phyloP scores from a whole-genome alignment of 2,329 filamentous ascomycete genomes.

The Fusarium hostae region DNA sequence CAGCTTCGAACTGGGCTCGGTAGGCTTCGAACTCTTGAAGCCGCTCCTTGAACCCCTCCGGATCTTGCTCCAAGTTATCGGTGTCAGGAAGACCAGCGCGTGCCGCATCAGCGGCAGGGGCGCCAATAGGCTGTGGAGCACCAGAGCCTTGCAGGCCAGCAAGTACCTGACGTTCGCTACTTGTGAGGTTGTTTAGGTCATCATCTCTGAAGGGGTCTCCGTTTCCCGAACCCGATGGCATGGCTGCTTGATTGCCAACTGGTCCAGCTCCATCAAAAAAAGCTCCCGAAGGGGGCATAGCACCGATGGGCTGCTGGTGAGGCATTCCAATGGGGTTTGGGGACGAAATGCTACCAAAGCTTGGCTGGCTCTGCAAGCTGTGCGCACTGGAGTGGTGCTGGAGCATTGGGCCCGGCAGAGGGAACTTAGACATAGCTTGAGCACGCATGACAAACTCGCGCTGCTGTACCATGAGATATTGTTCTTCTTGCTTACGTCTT shows the following conservation, averaged over 20 bases:
- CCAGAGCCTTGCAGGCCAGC: conserved; percentile 50
- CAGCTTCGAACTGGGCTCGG: conserved; percentile 76
- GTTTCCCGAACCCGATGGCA: conserved; percentile 47
- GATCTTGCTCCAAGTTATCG: conserved; percentile 63
- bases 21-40: conserved; percentile 86
- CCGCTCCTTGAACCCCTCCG: conserved; percentile 73
- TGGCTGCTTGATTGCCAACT: conserved; percentile 43
- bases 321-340: conserved; percentile 77
- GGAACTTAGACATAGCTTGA: conserved; percentile 80
- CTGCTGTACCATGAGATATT: conserved; percentile 95
- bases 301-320: conserved; percentile 63
- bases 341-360: conserved; percentile 94
- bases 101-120: conserved; percentile 48
- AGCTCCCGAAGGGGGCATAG: conserved; percentile 69
- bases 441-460: conserved; percentile 92
- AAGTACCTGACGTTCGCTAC: conserved; percentile 64
- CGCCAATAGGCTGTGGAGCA: conserved; percentile 53
- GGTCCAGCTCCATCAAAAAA: conserved; percentile 74
- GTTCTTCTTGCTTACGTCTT: conserved; percentile 96
- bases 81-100: conserved; percentile 61
- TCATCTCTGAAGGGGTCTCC: conserved; percentile 74
- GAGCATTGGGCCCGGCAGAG: conserved; percentile 66
- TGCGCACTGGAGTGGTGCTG: conserved; percentile 96
- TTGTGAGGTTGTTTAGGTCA: conserved; percentile 74
- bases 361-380: conserved; percentile 95